These are phyloP conservation scores for Zizania palustris DNA, from an alignment of 202 grass and related monocot genomes.

Conservation along the genomic window DNA sequence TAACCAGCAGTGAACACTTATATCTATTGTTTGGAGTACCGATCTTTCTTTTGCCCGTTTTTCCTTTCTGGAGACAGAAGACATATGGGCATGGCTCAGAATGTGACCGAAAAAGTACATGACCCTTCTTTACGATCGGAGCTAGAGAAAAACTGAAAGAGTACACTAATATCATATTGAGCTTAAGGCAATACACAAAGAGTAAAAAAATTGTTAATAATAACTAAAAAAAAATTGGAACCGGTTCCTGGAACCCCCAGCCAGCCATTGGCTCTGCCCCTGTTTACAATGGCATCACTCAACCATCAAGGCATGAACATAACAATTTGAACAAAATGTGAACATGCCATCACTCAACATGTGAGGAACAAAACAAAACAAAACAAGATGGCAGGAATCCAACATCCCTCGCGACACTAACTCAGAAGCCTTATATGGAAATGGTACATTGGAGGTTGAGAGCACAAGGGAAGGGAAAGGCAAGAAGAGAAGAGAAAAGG, in stretches of 20 bases:
- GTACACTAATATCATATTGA: too few species aligned
- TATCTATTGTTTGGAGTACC: not conserved
- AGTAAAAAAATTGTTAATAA: too few species aligned
- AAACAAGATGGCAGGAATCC: conserved; percentile 22
- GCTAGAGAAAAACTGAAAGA: too few species aligned
- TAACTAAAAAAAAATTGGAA: too few species aligned
- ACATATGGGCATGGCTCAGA: not conserved
- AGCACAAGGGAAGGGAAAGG: not conserved
- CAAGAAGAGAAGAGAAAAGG: conserved; percentile 39
- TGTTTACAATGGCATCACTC: not conserved
- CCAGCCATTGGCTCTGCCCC: too few species aligned
- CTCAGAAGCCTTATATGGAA: conserved; percentile 38
- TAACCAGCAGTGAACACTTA: not conserved
- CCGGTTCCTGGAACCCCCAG: too few species aligned
- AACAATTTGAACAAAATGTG: not conserved
- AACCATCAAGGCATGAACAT: not conserved
- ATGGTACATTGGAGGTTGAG: conserved; percentile 41
- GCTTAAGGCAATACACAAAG: too few species aligned
- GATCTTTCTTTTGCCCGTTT: not conserved
- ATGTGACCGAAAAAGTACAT: not conserved
- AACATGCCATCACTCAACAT: conserved; percentile 20
- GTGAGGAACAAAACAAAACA: conserved; percentile 36
- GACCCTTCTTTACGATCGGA: not conserved
- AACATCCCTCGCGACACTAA: conserved; percentile 16
- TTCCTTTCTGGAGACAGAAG: not conserved